These are phyloP conservation scores for Torulaspora gathmanii DNA, from an alignment of 805 yeast genomes.

Conservation along the genomic window DNA sequence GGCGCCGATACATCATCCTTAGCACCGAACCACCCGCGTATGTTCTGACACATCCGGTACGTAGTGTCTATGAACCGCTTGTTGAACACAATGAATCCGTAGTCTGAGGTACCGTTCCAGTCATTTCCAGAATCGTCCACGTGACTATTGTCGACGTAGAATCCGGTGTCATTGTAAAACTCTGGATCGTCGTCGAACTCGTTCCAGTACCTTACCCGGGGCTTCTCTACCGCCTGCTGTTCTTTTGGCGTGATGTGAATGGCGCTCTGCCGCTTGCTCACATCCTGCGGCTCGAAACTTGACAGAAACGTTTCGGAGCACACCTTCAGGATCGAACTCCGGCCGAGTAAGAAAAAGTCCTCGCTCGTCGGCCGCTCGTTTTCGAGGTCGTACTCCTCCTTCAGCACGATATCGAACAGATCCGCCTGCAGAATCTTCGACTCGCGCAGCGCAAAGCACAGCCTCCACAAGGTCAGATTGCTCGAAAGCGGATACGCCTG, in stretches of 20 bases:
- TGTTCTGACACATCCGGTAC: constrained; percentile 18
- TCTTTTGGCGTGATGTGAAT: constrained; percentile 4
- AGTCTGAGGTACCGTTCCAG: constrained; percentile 8
- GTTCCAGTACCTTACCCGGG: constrained; percentile 31
- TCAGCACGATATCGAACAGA: constrained; percentile 16
- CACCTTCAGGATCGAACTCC: constrained; percentile 11
- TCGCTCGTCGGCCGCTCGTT: constrained; percentile 14
- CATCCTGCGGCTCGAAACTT: not conserved
- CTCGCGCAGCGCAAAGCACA: constrained; percentile 12
- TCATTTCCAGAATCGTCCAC: constrained; percentile 3
- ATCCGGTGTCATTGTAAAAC: constrained; percentile 12
- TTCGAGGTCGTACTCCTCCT: constrained; percentile 16
- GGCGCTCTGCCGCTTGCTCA: not conserved
- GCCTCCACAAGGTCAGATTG: constrained; percentile 24
- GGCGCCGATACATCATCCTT: not conserved
- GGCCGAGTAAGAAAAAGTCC: constrained; percentile 27
- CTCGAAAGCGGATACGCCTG: constrained; percentile 22
- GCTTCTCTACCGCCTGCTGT: constrained; percentile 2
- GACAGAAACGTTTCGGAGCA: constrained; percentile 2
- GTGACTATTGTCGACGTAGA: constrained; percentile 14
- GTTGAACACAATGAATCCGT: constrained; percentile 27
- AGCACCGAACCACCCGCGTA: constrained; percentile 14
- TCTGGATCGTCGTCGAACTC: constrained; percentile 35
- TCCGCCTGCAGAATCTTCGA: constrained; percentile 16
- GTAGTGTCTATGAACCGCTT: constrained; percentile 23